Conservation (phyloP, 108 stramenopile genomes). For the Discostella pseudostelligera region DNA sequence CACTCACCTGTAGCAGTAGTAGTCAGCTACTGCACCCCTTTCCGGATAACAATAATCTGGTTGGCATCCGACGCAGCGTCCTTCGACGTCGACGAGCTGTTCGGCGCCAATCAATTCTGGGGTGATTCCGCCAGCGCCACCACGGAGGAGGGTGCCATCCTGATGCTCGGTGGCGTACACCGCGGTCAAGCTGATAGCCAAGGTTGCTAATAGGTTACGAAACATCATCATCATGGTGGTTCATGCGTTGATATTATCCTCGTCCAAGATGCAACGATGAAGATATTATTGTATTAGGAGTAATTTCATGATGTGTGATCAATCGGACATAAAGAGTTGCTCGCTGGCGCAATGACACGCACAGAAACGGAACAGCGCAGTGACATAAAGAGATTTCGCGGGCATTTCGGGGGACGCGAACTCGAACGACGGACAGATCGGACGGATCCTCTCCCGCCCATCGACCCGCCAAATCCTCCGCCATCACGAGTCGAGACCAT, state of each 20-base stretch:
- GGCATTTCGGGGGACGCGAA: no score
- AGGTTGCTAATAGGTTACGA: neutral
- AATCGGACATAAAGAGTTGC: no score
- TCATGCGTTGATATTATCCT: neutral
- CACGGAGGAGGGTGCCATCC: neutral
- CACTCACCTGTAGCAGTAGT: conserved; percentile 3
- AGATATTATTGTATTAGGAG: no score
- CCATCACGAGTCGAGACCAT: no score
- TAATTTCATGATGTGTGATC: no score
- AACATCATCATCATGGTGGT: no score
- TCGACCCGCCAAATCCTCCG: no score
- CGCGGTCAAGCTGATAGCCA: neutral
- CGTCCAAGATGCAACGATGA: neutral
- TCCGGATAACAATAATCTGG: neutral
- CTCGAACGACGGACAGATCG: no score
- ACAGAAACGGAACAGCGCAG: no score
- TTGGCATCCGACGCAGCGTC: neutral
- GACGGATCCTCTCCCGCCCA: no score
- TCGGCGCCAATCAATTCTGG: neutral
- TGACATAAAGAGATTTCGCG: no score
- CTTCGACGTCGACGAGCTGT: neutral
- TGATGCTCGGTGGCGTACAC: neutral
- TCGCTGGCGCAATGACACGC: no score
- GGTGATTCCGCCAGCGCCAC: neutral
- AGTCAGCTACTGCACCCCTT: neutral